phyloP scores from a whole-genome alignment of 2,329 filamentous ascomycete genomes.

The Hypoxylon sp. region DNA sequence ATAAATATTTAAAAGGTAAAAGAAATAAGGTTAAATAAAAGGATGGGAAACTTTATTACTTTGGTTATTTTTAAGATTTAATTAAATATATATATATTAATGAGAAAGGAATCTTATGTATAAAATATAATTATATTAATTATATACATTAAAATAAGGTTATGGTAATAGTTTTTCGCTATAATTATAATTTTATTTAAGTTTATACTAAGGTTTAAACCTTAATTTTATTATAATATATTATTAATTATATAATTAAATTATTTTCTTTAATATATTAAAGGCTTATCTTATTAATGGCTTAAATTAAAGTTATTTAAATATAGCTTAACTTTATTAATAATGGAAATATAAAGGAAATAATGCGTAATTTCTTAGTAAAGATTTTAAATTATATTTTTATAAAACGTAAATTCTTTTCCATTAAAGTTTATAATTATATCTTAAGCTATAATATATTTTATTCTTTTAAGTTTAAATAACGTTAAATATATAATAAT shows the following conservation, averaged over 20 bases:
- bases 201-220: neutral
- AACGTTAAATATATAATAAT: neutral
- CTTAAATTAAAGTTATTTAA: too few species aligned
- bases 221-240: neutral
- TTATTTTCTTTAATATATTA: neutral
- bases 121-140: neutral
- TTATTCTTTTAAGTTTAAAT: neutral
- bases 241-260: neutral
- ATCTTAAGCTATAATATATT: neutral
- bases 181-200: constrained; percentile 1
- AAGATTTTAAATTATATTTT: neutral
- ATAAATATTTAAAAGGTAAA: neutral
- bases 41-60: too few species aligned
- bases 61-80: too few species aligned
- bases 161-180: neutral
- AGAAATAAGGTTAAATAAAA: neutral
- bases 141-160: neutral
- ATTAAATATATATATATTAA: neutral
- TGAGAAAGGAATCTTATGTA: neutral
- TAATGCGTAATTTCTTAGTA: neutral
- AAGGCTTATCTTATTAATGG: neutral
- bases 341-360: neutral
- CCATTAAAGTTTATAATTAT: neutral
- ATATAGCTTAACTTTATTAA: neutral
- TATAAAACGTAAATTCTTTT: neutral